These are phyloP conservation scores for Ophiostoma novo-ulmi DNA, from an alignment of 2,329 filamentous ascomycete species.

Conservation along the genomic window DNA sequence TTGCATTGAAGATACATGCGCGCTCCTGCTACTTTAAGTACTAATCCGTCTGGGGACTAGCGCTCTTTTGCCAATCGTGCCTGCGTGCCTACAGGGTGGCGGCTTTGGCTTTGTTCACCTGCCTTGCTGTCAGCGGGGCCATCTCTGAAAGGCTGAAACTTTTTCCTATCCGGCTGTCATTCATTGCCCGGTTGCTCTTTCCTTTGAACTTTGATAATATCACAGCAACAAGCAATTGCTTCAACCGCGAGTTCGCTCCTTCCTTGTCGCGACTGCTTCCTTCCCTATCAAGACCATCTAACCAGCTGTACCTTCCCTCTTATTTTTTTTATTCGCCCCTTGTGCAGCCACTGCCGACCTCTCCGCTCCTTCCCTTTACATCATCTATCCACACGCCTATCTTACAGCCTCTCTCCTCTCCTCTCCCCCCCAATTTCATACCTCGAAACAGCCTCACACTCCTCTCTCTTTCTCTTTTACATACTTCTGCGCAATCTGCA, in stretches of 20 bases:
- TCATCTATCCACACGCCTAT: conserved; percentile 5
- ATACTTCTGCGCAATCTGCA: neutral
- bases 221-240: conserved; percentile 9
- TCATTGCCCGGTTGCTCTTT: conserved; percentile 15
- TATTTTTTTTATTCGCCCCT: neutral
- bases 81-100: neutral
- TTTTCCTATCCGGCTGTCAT: conserved; percentile 27
- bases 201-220: conserved; percentile 14
- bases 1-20: conserved; percentile 3
- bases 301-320: neutral
- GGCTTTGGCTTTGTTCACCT: neutral
- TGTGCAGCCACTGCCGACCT: neutral
- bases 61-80: neutral
- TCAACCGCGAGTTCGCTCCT: conserved; percentile 17
- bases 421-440: neutral
- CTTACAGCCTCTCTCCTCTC: neutral
- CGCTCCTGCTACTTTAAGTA: neutral
- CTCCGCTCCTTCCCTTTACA: conserved; percentile 20
- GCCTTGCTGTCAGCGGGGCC: neutral
- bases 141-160: conserved; percentile 26
- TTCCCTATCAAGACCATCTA: neutral
- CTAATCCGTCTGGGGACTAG: neutral
- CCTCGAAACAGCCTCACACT: neutral
- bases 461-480: neutral
- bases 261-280: neutral